A percentile compares a stretch with the other conserved stretches of the same genome.
Conservation (phyloP, 2,329 filamentous ascomycete species). For the Trichoderma sp. region DNA sequence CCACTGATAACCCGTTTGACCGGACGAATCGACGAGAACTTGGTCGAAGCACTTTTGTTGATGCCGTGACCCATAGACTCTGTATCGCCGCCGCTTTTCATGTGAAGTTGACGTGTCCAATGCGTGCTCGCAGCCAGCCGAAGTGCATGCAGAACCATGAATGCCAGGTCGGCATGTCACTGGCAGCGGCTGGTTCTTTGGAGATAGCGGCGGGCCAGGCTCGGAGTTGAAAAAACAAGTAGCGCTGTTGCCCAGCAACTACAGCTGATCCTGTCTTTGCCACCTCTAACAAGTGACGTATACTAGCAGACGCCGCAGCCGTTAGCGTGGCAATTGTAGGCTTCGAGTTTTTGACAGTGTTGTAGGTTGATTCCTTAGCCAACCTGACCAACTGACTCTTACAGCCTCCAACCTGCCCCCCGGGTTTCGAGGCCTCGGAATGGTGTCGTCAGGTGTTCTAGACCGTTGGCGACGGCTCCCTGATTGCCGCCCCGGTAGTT, state of each 20-base stretch:
- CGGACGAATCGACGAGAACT: not conserved
- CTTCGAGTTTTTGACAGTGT: not conserved
- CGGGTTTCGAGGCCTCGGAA: not conserved
- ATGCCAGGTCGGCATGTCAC: constrained; percentile 6
- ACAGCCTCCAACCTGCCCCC: not conserved
- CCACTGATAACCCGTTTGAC: constrained; percentile 7
- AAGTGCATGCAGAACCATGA: not conserved
- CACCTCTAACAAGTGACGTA: not conserved
- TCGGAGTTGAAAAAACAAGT: not conserved
- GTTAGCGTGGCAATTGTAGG: not conserved
- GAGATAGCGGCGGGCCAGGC: not conserved
- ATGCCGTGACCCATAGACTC: not conserved
- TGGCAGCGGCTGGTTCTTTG: not conserved
- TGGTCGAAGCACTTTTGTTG: not conserved
- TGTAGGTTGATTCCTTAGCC: not conserved
- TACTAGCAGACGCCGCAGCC: not conserved
- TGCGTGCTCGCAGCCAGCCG: not conserved
- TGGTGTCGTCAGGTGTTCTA: not conserved
- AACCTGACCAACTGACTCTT: not conserved
- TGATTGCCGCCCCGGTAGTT: not conserved
- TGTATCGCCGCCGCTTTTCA: not conserved
- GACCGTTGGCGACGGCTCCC: not conserved
- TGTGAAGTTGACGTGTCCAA: not conserved
- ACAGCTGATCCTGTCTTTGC: not conserved
- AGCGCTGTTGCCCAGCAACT: constrained; percentile 3